Conservation (phyloP, 1,284 basidiomycete genomes). For the Schizopora paradoxa region DNA sequence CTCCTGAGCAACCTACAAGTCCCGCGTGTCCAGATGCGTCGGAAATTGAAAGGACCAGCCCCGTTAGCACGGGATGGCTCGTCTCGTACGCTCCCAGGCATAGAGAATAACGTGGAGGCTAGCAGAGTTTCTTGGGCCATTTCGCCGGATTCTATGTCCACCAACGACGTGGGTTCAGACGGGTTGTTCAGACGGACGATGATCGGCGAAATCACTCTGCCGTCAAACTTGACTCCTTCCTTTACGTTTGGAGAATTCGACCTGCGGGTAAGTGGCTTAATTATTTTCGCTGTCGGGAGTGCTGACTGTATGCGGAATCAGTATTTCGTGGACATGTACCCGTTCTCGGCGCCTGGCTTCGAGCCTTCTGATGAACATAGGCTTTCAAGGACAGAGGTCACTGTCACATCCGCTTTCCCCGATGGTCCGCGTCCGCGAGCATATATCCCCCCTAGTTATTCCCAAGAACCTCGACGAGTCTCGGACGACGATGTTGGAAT, state of each 20-base stretch:
- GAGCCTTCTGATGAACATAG: constrained; percentile 4
- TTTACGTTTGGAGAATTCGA: constrained; percentile 9
- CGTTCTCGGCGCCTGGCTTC: constrained; percentile 11
- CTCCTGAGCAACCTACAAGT: constrained; percentile 6
- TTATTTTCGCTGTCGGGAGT: too few relatives aligned
- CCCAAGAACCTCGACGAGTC: too few relatives aligned
- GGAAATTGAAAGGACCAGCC: too few relatives aligned
- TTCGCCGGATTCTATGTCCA: too few relatives aligned
- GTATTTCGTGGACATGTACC: constrained; percentile 13
- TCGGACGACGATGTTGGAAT: too few relatives aligned
- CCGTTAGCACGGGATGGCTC: too few relatives aligned
- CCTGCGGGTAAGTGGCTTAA: constrained; percentile 4
- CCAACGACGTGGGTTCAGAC: too few relatives aligned
- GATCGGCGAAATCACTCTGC: constrained; percentile 4
- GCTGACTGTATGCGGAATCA: not conserved
- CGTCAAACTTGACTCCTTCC: constrained; percentile 5
- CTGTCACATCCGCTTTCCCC: too few relatives aligned
- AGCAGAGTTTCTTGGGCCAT: not conserved
- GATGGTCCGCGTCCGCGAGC: too few relatives aligned
- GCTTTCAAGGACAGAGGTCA: constrained; percentile 3
- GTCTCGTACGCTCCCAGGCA: not conserved
- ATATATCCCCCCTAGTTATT: too few relatives aligned
- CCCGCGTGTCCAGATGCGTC: constrained; percentile 2
- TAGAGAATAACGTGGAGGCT: not conserved
- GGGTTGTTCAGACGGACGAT: too few relatives aligned